Base-by-base conservation (phyloP, 306 rosid species). In the Senna siamea region DNA sequence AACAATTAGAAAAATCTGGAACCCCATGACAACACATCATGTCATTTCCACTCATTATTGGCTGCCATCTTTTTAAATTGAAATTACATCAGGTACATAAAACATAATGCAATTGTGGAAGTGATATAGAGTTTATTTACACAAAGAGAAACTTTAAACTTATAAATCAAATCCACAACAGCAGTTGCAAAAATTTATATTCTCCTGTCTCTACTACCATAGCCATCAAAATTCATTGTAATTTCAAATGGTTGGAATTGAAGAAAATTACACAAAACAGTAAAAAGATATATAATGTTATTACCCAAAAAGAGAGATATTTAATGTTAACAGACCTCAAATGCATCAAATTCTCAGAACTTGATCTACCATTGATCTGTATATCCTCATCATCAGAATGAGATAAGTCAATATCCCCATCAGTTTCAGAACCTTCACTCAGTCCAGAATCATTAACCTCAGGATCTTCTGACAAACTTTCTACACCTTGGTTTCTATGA, bases 341-440 rank as follows among this genome's bases (percentile, higher is more conserved):
- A 61, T 60, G 70, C 53, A n/a, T 51, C 19, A 83, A 78, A 55
- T 81, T 71, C 67, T 81, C 84, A 73, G 68, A 55, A 69, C 66
- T 62, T 76, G 77, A 30, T 43, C 35, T 84, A 65, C 56, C 73
- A 65, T 66, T 69, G 32, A 69, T 75, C 78, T 57, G 79, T 20
- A 67, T 67, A 55, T 80, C 78, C 61, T 90, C 95, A 59, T 78
- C 83, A 82, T 85, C 87, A 6, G 83, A 83, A 61, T n/a, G 74
- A 59, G 91, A 87, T 79, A 66, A 34, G 59, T 79, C 90, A 30
- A 19, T 59, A 9, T 79, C 87, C 52, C 72, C 84, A 67, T 86
- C 97, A 67, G 70, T 80, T 78, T 83, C 92, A 79, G 62, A 69
- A 56, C 74, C 84, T 76, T 83, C 83, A 66, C 50, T 50, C 44